Conservation (phyloP, 139 green algal species). For the Chlorella ohadii region DNA sequence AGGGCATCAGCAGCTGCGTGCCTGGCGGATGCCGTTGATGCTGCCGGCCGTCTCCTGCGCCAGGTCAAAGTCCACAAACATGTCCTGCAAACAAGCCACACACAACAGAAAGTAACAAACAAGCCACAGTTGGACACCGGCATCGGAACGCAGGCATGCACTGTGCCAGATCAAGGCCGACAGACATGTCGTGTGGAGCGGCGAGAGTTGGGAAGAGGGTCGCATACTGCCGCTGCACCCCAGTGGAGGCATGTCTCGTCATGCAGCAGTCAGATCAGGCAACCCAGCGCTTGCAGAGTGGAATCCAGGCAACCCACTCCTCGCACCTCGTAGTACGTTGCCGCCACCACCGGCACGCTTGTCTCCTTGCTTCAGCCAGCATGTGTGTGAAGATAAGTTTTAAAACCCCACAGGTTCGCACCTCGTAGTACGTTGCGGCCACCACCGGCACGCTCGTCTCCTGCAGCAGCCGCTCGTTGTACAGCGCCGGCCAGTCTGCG, state of each 20-base stretch:
- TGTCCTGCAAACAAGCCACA: conserved; percentile 66
- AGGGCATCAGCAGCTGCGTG: background rate
- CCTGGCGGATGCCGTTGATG: conserved; percentile 68
- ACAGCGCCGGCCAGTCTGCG: conserved; percentile 88
- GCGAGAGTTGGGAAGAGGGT: no score
- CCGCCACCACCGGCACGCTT: conserved; percentile 75
- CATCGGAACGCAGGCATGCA: no score
- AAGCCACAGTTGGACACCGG: no score
- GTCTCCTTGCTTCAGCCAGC: no score
- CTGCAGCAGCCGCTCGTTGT: conserved; percentile 69
- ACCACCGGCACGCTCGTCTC: conserved; percentile 74
- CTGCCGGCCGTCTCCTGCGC: conserved; percentile 67
- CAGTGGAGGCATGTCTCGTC: no score
- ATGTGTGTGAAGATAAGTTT: no score
- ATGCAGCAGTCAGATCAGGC: no score
- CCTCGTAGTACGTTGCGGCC: conserved; percentile 85
- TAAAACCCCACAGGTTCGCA: no score
- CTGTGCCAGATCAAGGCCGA: no score
- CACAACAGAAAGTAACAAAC: no score
- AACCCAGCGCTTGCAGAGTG: background rate
- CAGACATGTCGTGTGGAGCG: no score
- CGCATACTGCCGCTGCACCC: no score
- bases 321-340: conserved; percentile 82
- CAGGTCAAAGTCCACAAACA: conserved; percentile 96
- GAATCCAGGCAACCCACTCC: background rate